phyloP scores from a whole-genome alignment of 108 stramenopile genomes.

The Conticribra weissflogii region DNA sequence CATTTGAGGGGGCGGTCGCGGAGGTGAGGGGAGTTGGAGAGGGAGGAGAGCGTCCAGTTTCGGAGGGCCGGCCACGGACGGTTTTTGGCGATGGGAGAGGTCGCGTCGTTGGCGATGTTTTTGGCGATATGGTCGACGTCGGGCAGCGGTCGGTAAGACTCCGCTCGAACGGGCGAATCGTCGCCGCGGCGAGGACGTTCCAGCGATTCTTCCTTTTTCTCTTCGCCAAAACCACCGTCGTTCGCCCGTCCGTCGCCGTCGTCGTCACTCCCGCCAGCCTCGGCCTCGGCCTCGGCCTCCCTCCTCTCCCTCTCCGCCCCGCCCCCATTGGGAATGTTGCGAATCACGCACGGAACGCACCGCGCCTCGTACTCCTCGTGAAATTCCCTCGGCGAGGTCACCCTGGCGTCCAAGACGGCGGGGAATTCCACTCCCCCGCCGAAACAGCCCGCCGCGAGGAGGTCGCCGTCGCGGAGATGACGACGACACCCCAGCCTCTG shows the following conservation, averaged over 20 bases:
- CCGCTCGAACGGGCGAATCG: no score
- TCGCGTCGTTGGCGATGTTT: neutral
- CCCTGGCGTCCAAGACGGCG: slow-evolving; percentile 62
- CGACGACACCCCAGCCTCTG: no score
- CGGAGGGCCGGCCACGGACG: slow-evolving; percentile 69
- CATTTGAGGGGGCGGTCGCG: slow-evolving; percentile 82
- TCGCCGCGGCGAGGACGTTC: no score
- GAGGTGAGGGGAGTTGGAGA: slow-evolving; percentile 53
- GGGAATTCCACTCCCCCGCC: slow-evolving; percentile 44
- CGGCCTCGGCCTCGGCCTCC: no score
- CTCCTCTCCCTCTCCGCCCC: slow-evolving; percentile 26
- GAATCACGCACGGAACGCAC: slow-evolving; percentile 72
- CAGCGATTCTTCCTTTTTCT: no score
- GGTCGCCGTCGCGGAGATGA: no score
- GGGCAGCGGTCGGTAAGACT: no score
- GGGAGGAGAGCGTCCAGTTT: slow-evolving; percentile 61
- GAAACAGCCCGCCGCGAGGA: no score
- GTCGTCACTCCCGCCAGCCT: no score
- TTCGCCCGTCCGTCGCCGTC: no score
- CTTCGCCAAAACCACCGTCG: no score
- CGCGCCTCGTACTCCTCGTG: slow-evolving; percentile 61
- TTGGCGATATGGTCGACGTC: neutral
- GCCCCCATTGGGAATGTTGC: slow-evolving; percentile 62
- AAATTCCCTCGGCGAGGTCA: slow-evolving; percentile 58
- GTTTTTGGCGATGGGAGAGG: neutral